Base-by-base conservation (phyloP, 2,329 filamentous ascomycete genomes). In the Beauveria varroae region DNA sequence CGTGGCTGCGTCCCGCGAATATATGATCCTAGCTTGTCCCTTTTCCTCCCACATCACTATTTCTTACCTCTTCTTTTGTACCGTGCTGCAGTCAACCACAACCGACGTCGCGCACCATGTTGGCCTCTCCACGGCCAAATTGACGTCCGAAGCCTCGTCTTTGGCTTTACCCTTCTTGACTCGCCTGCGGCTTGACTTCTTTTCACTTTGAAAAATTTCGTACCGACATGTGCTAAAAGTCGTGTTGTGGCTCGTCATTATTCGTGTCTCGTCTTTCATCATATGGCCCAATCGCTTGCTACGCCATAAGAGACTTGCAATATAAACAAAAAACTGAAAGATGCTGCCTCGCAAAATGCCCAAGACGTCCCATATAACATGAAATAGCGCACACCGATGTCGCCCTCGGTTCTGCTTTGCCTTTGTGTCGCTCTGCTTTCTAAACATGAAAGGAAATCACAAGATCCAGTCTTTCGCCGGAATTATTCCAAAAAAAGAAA, bases 321-420 rank as follows among this genome's bases (percentile, higher is more conserved):
- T 41, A 60, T 46, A 54, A 57, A 57, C 34, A 57, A 34, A 53
- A 62, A 37, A 22, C 41, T 14, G 40, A 37, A 62, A 49, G 14
- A 41, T 47, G 50, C 55, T 58, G 49, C 54, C 26, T 54, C 24
- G 55, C 40, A 51, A 47, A 58, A 62, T 62, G 60, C 49, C 47
- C 24, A 54, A 49, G 47, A 53, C 37, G 57, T 60, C 57, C 57
- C 46, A 30, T 49, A 60, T 60, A 60, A 60, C 57, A 60, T 60
- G 58, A 54, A 53, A 60, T 60, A 60, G 58, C 58, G 58, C 58
- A 60, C 58, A 60, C 58, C 58, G 58, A 60, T 60, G 58, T 60
- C 58, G 58, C 58, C 40, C 30, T 55, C 58, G 58, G 58, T 60
- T 60, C 57, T 60, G 57, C 47, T 60, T 60, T 54, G 58, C 58